Conservation (phyloP, 352 stramenopile species). For the Globisporangium orthogonon region DNA sequence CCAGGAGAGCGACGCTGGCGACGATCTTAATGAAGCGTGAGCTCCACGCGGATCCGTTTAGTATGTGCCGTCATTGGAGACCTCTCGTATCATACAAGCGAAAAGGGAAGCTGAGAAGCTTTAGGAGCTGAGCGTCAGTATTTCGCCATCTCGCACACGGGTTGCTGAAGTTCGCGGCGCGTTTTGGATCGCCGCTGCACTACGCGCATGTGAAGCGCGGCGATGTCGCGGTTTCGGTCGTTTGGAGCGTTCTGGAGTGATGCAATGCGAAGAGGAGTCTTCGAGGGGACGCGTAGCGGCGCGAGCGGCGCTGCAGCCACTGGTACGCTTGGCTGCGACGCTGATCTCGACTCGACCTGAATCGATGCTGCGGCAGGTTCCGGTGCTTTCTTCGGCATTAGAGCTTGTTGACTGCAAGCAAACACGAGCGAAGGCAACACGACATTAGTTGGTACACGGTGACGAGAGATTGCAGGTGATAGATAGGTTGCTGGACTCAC, state of each 20-base stretch:
- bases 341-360: background rate
- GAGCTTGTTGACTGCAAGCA: background rate
- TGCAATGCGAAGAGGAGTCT: constrained; percentile 3
- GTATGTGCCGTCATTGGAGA: background rate
- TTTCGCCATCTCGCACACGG: constrained; percentile 22
- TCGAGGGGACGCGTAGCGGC: constrained; percentile 8
- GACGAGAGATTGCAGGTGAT: background rate
- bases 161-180: constrained; percentile 20
- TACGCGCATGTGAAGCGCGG: constrained; percentile 41
- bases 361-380: background rate
- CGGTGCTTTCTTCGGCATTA: background rate
- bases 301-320: constrained; percentile 1
- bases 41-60: background rate
- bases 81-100: no score
- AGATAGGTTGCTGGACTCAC: constrained; percentile 12
- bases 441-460: background rate
- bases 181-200: constrained; percentile 47
- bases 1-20: constrained; percentile 15
- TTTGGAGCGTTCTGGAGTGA: constrained; percentile 15
- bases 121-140: background rate
- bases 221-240: constrained; percentile 66
- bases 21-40: constrained; percentile 26
- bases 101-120: no score
- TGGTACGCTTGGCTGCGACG: background rate
- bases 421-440: background rate